phyloP scores from a whole-genome alignment of 2,329 filamentous ascomycete species.

The Trichoderma sp. region DNA sequence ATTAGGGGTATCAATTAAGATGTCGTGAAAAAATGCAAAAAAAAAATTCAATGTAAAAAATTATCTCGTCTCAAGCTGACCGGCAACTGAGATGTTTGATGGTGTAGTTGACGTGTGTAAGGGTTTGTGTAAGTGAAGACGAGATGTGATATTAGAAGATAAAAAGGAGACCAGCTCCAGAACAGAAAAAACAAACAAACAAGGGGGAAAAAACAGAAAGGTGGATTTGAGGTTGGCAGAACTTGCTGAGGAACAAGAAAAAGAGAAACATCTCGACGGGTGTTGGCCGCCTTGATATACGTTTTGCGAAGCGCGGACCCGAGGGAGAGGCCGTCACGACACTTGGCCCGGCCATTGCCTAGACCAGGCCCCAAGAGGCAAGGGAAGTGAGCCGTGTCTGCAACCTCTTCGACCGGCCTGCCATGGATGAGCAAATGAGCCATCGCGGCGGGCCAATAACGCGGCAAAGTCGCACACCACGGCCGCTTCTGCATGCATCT shows the following conservation, averaged over 20 bases:
- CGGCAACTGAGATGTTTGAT: constrained; percentile 39
- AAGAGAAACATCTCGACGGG: constrained; percentile 39
- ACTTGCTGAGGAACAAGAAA: constrained; percentile 66
- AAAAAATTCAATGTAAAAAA: constrained; percentile 23
- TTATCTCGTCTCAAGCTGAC: constrained; percentile 41
- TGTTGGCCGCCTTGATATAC: constrained; percentile 22
- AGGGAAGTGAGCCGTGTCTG: background rate
- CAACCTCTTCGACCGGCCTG: background rate
- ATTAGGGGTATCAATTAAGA: constrained; percentile 41
- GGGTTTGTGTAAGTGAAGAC: constrained; percentile 32
- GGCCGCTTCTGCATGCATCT: constrained; percentile 5
- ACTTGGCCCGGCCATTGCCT: background rate
- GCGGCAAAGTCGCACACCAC: constrained; percentile 8
- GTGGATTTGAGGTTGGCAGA: constrained; percentile 55
- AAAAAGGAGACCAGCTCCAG: constrained; percentile 58
- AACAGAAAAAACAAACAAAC: constrained; percentile 41
- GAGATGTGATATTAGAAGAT: constrained; percentile 32
- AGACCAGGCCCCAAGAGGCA: background rate
- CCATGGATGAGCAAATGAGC: background rate
- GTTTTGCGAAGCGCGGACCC: constrained; percentile 19
- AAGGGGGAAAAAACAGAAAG: constrained; percentile 49
- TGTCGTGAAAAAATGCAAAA: constrained; percentile 27
- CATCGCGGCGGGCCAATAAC: constrained; percentile 16
- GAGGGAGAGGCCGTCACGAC: background rate
- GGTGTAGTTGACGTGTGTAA: constrained; percentile 25